phyloP scores from a whole-genome alignment of 116 monocot genomes.

The Papilionanthe hybrid region DNA sequence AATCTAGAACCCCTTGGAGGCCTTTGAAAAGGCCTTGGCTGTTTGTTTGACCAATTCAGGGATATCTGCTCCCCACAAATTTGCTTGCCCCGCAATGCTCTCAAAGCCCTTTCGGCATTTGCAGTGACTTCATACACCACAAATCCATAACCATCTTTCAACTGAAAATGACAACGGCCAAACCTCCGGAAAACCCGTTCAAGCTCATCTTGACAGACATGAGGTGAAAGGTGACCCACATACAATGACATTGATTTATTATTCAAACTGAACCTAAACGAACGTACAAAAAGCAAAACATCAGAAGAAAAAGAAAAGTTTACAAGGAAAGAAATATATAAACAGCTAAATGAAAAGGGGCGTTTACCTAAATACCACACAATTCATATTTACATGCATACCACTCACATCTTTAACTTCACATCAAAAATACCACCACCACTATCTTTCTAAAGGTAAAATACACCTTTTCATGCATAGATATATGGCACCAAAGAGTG shows the following conservation, averaged over 20 bases:
- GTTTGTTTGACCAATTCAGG: constrained; percentile 60
- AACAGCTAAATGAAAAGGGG: neutral
- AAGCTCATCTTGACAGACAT: constrained; percentile 38
- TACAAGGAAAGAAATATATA: neutral
- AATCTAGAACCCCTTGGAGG: constrained; percentile 22
- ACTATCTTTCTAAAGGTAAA: too few species aligned
- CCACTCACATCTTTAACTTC: too few species aligned
- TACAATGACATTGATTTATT: constrained; percentile 62
- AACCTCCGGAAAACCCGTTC: constrained; percentile 53
- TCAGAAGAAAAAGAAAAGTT: neutral
- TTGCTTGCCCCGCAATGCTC: constrained; percentile 40
- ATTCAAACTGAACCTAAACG: neutral
- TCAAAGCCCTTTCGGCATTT: constrained; percentile 57
- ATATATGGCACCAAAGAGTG: too few species aligned
- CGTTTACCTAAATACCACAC: too few species aligned
- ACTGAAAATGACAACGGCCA: constrained; percentile 38
- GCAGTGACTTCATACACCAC: constrained; percentile 49
- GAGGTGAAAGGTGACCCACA: constrained; percentile 48
- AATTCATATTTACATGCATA: too few species aligned
- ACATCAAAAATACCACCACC: too few species aligned
- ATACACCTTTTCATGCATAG: too few species aligned
- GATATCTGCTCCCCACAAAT: constrained; percentile 53
- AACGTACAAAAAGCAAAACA: neutral
- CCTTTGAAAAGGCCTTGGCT: constrained; percentile 40
- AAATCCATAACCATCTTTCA: constrained; percentile 76